These are phyloP conservation scores for Cladophialophora psammophila DNA, from an alignment of 2,329 filamentous ascomycete genomes.

Conservation along the genomic window DNA sequence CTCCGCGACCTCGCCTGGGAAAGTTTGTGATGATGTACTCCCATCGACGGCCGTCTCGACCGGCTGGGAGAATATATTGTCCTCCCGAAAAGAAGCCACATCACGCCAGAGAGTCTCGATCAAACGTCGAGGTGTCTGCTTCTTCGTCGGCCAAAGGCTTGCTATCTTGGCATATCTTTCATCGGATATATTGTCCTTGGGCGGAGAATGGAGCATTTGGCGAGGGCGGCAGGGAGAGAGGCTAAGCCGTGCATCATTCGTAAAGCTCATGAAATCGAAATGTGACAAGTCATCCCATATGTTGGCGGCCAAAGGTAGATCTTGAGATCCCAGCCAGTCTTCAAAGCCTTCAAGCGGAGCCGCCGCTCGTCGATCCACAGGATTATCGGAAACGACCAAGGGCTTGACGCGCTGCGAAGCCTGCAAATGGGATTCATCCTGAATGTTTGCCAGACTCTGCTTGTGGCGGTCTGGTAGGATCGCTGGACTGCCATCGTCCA, in stretches of 20 bases:
- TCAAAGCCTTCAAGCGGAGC: conserved; percentile 12
- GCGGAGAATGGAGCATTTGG: conserved; percentile 10
- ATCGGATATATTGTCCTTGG: conserved; percentile 23
- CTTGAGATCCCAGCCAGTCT: conserved; percentile 17
- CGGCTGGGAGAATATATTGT: conserved; percentile 21
- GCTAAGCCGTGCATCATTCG: conserved; percentile 2
- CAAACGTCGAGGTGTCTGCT: conserved; percentile 12
- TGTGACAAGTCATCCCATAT: conserved; percentile 23
- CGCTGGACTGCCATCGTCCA: neutral
- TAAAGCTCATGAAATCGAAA: conserved; percentile 17
- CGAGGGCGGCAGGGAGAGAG: conserved; percentile 11
- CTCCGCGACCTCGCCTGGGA: neutral
- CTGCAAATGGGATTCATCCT: neutral
- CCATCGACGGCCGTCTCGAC: neutral
- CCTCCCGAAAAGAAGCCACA: conserved; percentile 15
- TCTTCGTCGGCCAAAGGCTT: conserved; percentile 21
- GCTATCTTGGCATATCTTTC: conserved; percentile 25
- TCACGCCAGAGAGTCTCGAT: conserved; percentile 27
- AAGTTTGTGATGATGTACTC: neutral
- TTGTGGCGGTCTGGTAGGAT: neutral
- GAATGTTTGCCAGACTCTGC: too few relatives aligned
- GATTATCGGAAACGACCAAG: neutral
- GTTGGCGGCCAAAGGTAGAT: conserved; percentile 7
- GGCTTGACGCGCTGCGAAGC: neutral
- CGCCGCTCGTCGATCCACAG: neutral